Evolutionary conservation across 176 grass and related monocot genomes (phyloP), one percentile per base, ranked within the genome.

Genomic region (Otatea glauca): DNA sequence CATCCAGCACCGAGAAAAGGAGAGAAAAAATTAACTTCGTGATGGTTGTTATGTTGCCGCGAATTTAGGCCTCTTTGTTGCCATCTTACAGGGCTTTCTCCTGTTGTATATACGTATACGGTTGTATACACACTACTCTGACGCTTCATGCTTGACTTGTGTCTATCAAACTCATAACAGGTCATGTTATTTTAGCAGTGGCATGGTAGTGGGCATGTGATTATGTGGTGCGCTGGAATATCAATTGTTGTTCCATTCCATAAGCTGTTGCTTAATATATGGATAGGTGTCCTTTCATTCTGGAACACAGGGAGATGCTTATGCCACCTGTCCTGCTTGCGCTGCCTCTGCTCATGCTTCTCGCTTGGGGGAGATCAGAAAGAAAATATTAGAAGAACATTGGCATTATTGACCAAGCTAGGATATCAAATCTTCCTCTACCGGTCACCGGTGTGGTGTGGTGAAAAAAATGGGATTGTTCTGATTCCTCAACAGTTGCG

Each of bases 41-140:
- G 72, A 56, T 54, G 47, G 43, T 34, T 4, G 41, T 5, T 55
- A 72, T 81, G 35, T 68, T 37, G 54, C 88, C 65, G 44, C 13
- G 55, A 88, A 81, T 77, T 88, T 16, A 42, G 83, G 72, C 72
- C 65, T 91, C 80, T 75, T 73, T 78, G 25, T 13, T 60, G 27
- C 69, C 17, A 9, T 39, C 29, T 88, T 58, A 17, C 13, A 88
- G 4, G 20, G 44, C 18, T 61, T 24, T 8, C 53, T 76, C 21
- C 8, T 75, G n/a, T 23, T 51, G 42, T 67, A 39, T 66, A 16
- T 16, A 60, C 32, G 8, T 41, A 29, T 2, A 66, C 3, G 14
- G 27, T 13, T 3, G 7, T 74, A 29, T 7, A 45, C 55, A 34
- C 39, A 14, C 7, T 69, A 12, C 35, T 43, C 17, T 59, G 44